These are phyloP conservation scores for Bothriochloa decipiens DNA, from an alignment of 176 grass and related monocot species.

Conservation along the genomic window DNA sequence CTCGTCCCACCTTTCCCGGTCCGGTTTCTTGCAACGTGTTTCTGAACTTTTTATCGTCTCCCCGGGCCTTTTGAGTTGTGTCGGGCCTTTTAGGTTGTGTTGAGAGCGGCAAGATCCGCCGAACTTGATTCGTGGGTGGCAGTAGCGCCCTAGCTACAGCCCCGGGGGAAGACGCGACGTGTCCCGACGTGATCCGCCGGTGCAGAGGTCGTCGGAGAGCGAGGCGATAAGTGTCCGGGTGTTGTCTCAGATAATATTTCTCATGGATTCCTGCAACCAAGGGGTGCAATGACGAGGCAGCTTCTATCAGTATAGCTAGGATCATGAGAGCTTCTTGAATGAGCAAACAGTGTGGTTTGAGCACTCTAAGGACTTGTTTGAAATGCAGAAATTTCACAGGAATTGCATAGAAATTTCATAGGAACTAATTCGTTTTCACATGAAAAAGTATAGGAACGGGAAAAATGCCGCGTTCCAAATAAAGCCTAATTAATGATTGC, in stretches of 20 bases:
- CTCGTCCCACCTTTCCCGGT: not conserved
- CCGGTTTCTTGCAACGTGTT: not conserved
- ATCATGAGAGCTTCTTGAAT: not conserved
- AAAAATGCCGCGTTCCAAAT: too few relatives aligned
- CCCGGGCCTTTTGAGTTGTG: not conserved
- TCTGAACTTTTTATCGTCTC: not conserved
- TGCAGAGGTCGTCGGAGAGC: not conserved
- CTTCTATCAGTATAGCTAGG: not conserved
- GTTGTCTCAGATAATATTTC: conserved; percentile 24
- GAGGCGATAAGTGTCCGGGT: not conserved
- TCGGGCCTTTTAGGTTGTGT: not conserved
- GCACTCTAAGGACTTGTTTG: too few relatives aligned
- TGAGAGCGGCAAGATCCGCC: not conserved
- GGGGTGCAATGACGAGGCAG: not conserved
- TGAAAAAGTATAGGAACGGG: too few relatives aligned
- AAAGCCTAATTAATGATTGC: too few relatives aligned
- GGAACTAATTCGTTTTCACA: too few relatives aligned
- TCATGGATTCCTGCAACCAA: conserved; percentile 8
- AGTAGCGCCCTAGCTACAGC: not conserved
- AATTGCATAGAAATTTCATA: too few relatives aligned
- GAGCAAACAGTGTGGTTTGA: not conserved
- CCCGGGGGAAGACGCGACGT: not conserved
- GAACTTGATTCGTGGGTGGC: not conserved
- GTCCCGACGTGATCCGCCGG: conserved; percentile 33
- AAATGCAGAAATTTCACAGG: too few relatives aligned